Evolutionary conservation across 208 protist species (phyloP).

Genomic region (Trypanosoma lewisi): DNA sequence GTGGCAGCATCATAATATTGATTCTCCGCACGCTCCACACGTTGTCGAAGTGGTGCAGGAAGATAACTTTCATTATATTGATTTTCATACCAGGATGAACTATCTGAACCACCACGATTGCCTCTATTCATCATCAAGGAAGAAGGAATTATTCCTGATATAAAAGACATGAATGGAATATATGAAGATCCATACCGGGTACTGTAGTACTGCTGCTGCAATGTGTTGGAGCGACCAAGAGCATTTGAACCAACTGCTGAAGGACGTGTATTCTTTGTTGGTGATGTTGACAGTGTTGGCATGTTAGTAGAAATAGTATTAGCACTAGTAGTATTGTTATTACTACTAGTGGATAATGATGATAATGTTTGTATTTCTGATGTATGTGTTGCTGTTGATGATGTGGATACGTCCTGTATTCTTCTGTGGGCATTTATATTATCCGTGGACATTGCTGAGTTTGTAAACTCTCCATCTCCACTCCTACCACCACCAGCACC

Average conservation of each 20-base stretch:
- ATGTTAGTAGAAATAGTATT: not conserved
- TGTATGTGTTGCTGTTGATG: not conserved
- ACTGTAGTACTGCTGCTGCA: constrained; percentile 28
- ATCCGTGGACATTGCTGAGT: not conserved
- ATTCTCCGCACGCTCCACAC: not conserved
- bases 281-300: not conserved
- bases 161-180: constrained; percentile 1
- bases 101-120: not conserved
- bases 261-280: no score
- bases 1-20: not conserved
- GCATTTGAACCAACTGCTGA: not conserved
- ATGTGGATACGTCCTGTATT: no score
- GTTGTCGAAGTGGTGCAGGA: constrained; percentile 7
- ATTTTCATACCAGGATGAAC: no score
- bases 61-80: not conserved
- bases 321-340: not conserved
- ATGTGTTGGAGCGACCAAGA: constrained; percentile 20
- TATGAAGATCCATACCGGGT: not conserved
- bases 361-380: not conserved
- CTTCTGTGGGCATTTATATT: no score
- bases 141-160: not conserved
- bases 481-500: not conserved
- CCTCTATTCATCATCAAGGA: not conserved
- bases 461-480: not conserved
- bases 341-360: no score